phyloP scores from a whole-genome alignment of 2,329 filamentous ascomycete species.

The Ophiostoma himal-ulmi region DNA sequence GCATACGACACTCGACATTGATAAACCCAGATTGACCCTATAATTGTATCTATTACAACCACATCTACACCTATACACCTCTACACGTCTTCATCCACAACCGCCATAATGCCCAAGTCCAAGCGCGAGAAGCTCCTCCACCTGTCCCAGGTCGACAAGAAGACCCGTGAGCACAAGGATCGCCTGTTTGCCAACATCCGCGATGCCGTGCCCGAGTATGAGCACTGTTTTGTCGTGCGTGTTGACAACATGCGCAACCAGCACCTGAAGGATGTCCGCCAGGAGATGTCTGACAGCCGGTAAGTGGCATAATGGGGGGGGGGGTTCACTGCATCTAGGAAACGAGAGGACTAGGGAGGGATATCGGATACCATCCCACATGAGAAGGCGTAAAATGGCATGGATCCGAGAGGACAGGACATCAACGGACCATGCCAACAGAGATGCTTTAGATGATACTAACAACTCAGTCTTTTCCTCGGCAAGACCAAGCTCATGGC shows the following conservation, averaged over 20 bases:
- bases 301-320: conserved; percentile 37
- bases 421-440: too few species aligned
- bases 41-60: background rate
- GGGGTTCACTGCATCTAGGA: too few species aligned
- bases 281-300: conserved; percentile 79
- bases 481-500: conserved; percentile 99
- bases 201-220: conserved; percentile 75
- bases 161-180: conserved; percentile 85
- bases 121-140: conserved; percentile 87
- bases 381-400: too few species aligned
- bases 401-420: background rate
- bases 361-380: too few species aligned
- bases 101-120: conserved; percentile 78
- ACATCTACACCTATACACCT: background rate
- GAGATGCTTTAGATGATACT: background rate
- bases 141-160: conserved; percentile 87
- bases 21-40: background rate
- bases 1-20: background rate
- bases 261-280: conserved; percentile 84
- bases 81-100: background rate
- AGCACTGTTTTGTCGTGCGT: conserved; percentile 87
- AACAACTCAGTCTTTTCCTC: conserved; percentile 74
- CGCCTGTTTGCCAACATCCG: conserved; percentile 85
- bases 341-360: too few species aligned
- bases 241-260: conserved; percentile 98